Conservation (phyloP, 2,329 filamentous ascomycete genomes). For the Ascochyta viciae-villosae region DNA sequence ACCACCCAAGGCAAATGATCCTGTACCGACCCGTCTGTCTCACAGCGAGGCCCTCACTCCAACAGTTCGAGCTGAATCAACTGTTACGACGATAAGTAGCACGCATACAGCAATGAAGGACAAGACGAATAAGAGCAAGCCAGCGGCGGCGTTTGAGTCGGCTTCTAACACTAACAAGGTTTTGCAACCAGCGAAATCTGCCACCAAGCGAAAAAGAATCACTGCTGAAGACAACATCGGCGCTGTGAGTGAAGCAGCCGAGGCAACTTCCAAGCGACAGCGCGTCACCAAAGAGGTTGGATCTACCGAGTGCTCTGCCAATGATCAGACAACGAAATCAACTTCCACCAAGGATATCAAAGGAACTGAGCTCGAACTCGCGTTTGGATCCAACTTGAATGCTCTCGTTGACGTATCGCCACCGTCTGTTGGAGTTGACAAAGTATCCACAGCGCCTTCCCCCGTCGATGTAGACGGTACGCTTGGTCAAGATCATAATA, state of each 20-base stretch:
- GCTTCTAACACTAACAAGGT: background rate
- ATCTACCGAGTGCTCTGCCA: background rate
- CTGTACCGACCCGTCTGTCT: background rate
- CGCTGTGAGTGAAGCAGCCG: background rate
- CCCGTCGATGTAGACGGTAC: background rate
- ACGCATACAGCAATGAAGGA: background rate
- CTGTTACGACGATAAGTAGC: background rate
- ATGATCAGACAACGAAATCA: background rate
- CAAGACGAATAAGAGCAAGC: background rate
- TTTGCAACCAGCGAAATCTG: background rate
- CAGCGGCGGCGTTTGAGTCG: background rate
- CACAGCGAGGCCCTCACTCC: background rate
- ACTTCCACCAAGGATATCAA: background rate
- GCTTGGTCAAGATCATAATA: background rate
- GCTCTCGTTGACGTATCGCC: background rate
- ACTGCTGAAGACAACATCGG: background rate
- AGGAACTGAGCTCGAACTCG: background rate
- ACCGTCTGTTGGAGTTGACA: background rate
- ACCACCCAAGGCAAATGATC: background rate
- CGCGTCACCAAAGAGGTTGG: background rate
- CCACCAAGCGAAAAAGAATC: background rate
- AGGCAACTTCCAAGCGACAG: background rate
- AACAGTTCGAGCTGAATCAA: background rate
- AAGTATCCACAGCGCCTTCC: background rate
- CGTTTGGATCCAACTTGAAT: background rate